A percentile compares a stretch with the other conserved stretches of the same genome.
Evolutionary conservation across 345 rosid genomes (phyloP).

Genomic region (Corchorus olitorius): DNA sequence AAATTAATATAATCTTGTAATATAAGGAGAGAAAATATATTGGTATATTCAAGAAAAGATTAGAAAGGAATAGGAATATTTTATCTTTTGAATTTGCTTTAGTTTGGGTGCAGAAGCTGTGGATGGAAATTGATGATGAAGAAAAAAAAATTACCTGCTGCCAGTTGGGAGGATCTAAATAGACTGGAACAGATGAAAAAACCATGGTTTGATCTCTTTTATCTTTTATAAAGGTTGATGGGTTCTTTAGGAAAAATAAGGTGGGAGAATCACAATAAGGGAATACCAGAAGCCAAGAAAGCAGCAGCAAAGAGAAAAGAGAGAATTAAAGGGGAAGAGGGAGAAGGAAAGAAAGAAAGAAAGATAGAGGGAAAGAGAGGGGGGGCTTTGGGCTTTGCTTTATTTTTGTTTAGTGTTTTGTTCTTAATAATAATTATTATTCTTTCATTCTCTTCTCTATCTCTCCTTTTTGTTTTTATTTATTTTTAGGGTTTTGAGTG

Average conservation of each 20-base stretch:
- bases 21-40: constrained; percentile 32
- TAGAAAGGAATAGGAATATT: constrained; percentile 58
- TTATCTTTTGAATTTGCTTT: constrained; percentile 36
- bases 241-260: constrained; percentile 57
- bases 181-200: constrained; percentile 69
- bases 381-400: constrained; percentile 25
- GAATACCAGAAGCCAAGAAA: constrained; percentile 49
- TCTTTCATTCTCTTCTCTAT: constrained; percentile 31
- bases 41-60: constrained; percentile 57
- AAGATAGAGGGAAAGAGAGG: constrained; percentile 29
- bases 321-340: constrained; percentile 33
- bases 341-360: constrained; percentile 32
- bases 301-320: constrained; percentile 40
- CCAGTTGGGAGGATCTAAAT: constrained; percentile 72
- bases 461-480: constrained; percentile 47
- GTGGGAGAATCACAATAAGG: constrained; percentile 70
- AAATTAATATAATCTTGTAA: not conserved
- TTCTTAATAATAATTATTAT: constrained; percentile 12
- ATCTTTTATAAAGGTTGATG: constrained; percentile 65
- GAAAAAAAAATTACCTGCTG: constrained; percentile 54
- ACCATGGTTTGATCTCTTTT: constrained; percentile 48
- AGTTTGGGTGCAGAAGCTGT: constrained; percentile 22
- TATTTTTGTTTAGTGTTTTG: constrained; percentile 23
- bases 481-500: constrained; percentile 70
- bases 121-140: constrained; percentile 31